Conservation (phyloP, 108 stramenopile species). For the Hondaea fermentalgiana region DNA sequence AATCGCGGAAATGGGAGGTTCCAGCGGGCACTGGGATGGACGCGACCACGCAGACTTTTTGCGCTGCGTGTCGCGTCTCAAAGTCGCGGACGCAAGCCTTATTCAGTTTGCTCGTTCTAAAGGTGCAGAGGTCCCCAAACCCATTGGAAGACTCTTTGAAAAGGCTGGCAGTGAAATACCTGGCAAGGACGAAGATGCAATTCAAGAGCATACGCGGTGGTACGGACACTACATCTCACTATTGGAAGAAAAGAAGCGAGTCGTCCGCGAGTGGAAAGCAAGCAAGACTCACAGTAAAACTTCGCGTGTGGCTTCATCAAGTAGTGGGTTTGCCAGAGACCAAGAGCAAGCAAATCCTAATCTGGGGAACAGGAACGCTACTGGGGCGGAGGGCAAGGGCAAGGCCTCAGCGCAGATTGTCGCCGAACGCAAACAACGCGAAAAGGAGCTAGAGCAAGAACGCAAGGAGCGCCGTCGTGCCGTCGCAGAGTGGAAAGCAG, state of each 20-base stretch:
- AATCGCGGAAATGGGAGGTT: neutral
- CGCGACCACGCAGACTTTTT: neutral
- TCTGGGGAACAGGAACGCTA: neutral
- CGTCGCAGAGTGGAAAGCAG: neutral
- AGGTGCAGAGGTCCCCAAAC: neutral
- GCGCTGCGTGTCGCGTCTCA: slow-evolving; percentile 7
- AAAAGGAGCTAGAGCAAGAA: neutral
- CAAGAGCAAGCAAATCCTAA: neutral
- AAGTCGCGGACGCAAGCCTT: neutral
- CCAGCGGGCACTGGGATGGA: neutral
- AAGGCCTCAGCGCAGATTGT: neutral
- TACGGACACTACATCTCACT: neutral
- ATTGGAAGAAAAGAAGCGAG: neutral
- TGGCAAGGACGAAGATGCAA: neutral
- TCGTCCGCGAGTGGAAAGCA: neutral
- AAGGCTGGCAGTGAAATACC: neutral
- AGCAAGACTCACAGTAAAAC: neutral
- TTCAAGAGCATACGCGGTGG: neutral
- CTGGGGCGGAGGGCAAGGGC: neutral
- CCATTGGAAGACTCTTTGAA: neutral
- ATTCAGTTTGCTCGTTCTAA: neutral
- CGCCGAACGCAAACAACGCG: neutral
- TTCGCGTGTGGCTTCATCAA: neutral
- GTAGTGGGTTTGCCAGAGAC: neutral
- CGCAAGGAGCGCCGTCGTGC: neutral